A percentile compares a stretch with the other conserved stretches of the same genome.
phyloP scores from a whole-genome alignment of 1,139 yeast genomes.

The Suhomyces guaymorum region DNA sequence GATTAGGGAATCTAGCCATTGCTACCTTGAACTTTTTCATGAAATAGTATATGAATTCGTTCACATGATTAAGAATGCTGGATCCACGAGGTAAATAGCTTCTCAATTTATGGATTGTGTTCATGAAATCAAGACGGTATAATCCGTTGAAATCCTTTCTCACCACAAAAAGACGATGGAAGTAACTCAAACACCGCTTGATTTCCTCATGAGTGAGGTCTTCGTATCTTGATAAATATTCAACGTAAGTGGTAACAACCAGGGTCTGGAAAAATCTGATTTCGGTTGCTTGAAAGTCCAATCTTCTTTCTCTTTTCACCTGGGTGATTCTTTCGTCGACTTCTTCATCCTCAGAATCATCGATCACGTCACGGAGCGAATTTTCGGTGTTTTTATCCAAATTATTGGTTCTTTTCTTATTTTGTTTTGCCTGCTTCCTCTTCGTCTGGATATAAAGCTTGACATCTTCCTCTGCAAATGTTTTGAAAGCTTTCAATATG shows the following conservation, averaged over 20 bases:
- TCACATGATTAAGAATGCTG: constrained; percentile 56
- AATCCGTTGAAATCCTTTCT: constrained; percentile 63
- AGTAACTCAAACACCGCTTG: constrained; percentile 64
- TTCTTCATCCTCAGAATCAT: constrained; percentile 47
- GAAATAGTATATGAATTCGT: constrained; percentile 65
- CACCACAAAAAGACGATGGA: constrained; percentile 67
- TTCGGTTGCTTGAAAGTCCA: constrained; percentile 47
- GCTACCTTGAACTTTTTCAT: constrained; percentile 61
- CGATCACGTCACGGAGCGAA: constrained; percentile 36
- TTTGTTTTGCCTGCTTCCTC: constrained; percentile 27
- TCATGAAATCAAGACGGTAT: constrained; percentile 74
- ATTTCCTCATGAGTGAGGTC: constrained; percentile 66
- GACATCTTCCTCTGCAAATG: constrained; percentile 62
- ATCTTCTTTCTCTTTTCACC: constrained; percentile 50
- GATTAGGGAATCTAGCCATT: constrained; percentile 55
- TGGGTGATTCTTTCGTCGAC: constrained; percentile 42
- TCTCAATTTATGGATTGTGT: constrained; percentile 34
- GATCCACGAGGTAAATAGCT: constrained; percentile 34
- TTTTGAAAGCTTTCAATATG: constrained; percentile 66
- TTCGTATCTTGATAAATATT: constrained; percentile 52
- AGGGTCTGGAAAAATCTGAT: constrained; percentile 42
- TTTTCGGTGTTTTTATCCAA: constrained; percentile 31
- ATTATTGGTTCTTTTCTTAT: constrained; percentile 22
- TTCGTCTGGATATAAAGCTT: constrained; percentile 55
- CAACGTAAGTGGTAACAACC: constrained; percentile 54